phyloP scores from a whole-genome alignment of 495 filamentous ascomycete species.

The Lophiotrema nucula region DNA sequence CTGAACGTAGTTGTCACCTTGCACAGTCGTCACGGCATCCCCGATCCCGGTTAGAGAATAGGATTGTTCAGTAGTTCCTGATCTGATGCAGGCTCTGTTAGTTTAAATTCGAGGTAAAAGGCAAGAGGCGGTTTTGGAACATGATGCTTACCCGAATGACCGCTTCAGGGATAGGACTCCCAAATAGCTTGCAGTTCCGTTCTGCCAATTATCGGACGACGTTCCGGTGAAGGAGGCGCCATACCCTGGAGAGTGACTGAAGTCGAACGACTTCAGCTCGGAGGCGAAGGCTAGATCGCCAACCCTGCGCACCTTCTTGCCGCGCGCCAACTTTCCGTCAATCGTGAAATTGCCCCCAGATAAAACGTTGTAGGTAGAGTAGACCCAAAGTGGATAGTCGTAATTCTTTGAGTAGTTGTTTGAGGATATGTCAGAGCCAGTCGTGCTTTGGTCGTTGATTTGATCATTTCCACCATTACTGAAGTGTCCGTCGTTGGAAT shows the following conservation, averaged over 20 bases:
- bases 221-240: slow-evolving; percentile 43
- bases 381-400: slow-evolving; percentile 63
- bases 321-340: slow-evolving; percentile 57
- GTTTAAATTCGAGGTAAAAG: too few species aligned
- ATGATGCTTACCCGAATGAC: slow-evolving; percentile 48
- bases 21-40: slow-evolving; percentile 4
- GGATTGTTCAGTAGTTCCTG: slow-evolving; percentile 55
- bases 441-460: slow-evolving; percentile 59
- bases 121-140: too few species aligned
- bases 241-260: not conserved
- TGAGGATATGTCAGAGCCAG: slow-evolving; percentile 56
- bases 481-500: slow-evolving; percentile 57
- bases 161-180: slow-evolving; percentile 47
- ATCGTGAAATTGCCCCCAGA: slow-evolving; percentile 56
- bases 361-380: slow-evolving; percentile 50
- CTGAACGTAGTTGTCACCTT: not conserved
- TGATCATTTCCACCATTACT: slow-evolving; percentile 61
- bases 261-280: slow-evolving; percentile 48
- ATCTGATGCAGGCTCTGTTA: too few species aligned
- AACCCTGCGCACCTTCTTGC: slow-evolving; percentile 52
- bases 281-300: slow-evolving; percentile 62
- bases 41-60: slow-evolving; percentile 51
- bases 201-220: slow-evolving; percentile 51
- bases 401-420: slow-evolving; percentile 51
- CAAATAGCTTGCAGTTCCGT: slow-evolving; percentile 56